Evolutionary conservation across 345 rosid species (phyloP).

Genomic region (Punica granatum): DNA sequence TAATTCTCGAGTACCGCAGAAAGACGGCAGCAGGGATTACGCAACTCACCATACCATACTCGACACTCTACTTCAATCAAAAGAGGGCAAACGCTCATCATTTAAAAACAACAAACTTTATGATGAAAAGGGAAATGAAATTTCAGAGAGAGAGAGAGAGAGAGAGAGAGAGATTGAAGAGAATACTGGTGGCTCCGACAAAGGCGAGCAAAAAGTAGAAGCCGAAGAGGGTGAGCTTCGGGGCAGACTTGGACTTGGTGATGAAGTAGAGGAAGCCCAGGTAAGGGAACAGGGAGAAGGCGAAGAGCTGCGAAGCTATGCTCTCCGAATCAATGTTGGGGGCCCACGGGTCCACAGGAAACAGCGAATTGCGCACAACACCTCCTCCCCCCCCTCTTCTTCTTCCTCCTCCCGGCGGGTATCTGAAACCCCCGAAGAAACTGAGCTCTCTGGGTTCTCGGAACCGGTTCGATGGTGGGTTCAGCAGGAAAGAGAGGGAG

Average conservation of each 20-base stretch:
- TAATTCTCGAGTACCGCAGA: not conserved
- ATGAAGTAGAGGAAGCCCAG: slow-evolving; percentile 86
- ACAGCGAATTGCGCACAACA: slow-evolving; percentile 35
- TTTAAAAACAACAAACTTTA: not conserved
- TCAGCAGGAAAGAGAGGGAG: slow-evolving; percentile 16
- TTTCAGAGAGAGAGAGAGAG: not conserved
- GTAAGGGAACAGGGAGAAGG: slow-evolving; percentile 74
- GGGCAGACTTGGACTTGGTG: slow-evolving; percentile 78
- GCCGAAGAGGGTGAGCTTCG: slow-evolving; percentile 80
- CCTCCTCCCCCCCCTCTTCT: slow-evolving; percentile 5
- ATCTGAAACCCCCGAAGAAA: slow-evolving; percentile 10
- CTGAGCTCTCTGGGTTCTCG: slow-evolving; percentile 10
- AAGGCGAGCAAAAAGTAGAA: slow-evolving; percentile 91
- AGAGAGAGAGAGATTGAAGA: too few species aligned
- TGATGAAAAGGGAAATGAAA: not conserved
- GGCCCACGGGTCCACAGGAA: slow-evolving; percentile 89
- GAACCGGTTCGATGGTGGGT: slow-evolving; percentile 10
- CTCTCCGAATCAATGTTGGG: slow-evolving; percentile 72
- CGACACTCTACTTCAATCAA: not conserved
- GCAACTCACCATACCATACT: not conserved
- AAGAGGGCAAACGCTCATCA: not conserved
- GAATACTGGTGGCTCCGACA: slow-evolving; percentile 85
- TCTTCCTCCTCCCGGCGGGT: slow-evolving; percentile 7
- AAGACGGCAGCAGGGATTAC: not conserved
- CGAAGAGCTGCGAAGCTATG: slow-evolving; percentile 77